A percentile compares a stretch with the other conserved stretches of the same genome.
Conservation (phyloP, 148 eudicot genomes). For the Heliosperma pusillum region DNA sequence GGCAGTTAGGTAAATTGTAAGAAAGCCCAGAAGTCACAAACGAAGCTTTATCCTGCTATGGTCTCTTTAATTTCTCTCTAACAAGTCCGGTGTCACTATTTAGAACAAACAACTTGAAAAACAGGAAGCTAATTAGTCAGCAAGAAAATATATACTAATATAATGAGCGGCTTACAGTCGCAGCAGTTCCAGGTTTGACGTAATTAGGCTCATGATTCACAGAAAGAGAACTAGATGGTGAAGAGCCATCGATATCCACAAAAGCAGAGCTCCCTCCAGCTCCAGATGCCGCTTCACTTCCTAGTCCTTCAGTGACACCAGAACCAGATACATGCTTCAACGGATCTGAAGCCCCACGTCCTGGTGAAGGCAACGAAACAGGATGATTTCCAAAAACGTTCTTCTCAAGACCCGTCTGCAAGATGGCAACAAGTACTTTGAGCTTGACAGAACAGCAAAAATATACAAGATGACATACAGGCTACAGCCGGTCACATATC, state of each 20-base stretch:
- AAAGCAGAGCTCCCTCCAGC: slow-evolving; percentile 44
- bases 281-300: slow-evolving; percentile 31
- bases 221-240: slow-evolving; percentile 35
- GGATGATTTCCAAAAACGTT: slow-evolving; percentile 84
- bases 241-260: slow-evolving; percentile 72
- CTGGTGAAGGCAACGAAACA: slow-evolving; percentile 46
- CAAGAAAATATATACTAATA: slow-evolving; percentile 14
- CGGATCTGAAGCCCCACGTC: slow-evolving; percentile 63
- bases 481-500: not conserved
- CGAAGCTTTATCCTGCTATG: not conserved
- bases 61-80: not conserved
- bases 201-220: slow-evolving; percentile 52
- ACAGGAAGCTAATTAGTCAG: slow-evolving; percentile 11
- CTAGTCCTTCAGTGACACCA: slow-evolving; percentile 31
- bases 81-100: not conserved
- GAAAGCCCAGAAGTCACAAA: not conserved
- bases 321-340: slow-evolving; percentile 39
- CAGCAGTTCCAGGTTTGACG: slow-evolving; percentile 63
- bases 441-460: not conserved
- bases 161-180: slow-evolving; percentile 53
- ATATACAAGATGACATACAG: not conserved
- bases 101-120: not conserved
- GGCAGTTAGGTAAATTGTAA: not conserved
- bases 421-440: slow-evolving; percentile 1
- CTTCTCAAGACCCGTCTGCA: slow-evolving; percentile 91